Evolutionary conservation across 2,329 filamentous ascomycete genomes (phyloP).

Genomic region (Cercospora beticola): DNA sequence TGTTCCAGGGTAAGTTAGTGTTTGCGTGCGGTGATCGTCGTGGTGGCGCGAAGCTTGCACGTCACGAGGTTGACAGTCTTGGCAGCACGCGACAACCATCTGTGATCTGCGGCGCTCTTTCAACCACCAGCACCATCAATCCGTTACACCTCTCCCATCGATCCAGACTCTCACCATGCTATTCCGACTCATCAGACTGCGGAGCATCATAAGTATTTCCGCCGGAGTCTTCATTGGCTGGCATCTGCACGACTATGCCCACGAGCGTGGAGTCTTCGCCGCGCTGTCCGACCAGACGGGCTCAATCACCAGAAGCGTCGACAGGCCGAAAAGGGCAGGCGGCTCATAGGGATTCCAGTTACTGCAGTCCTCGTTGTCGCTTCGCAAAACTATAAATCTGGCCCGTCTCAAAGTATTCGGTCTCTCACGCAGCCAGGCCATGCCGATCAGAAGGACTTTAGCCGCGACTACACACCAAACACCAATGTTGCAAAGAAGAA

Average conservation of each 20-base stretch:
- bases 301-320: neutral
- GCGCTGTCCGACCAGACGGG: neutral
- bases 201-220: neutral
- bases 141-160: neutral
- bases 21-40: neutral
- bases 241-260: constrained; percentile 5
- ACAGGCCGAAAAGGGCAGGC: constrained; percentile 2
- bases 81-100: neutral
- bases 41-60: neutral
- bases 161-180: neutral
- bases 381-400: neutral
- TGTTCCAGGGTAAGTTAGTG: neutral
- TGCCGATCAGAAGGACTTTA: neutral
- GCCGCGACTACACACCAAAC: neutral
- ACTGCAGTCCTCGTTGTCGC: neutral
- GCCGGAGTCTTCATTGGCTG: constrained; percentile 8
- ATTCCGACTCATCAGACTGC: constrained; percentile 11
- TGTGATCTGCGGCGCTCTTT: neutral
- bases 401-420: neutral
- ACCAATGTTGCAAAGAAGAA: neutral
- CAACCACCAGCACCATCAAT: neutral
- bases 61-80: neutral
- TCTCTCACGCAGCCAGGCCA: neutral
- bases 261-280: constrained; percentile 1
- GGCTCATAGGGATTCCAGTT: neutral